Conservation (phyloP, 768 basidiomycete genomes). For the Udeniomyces megalosporus region DNA sequence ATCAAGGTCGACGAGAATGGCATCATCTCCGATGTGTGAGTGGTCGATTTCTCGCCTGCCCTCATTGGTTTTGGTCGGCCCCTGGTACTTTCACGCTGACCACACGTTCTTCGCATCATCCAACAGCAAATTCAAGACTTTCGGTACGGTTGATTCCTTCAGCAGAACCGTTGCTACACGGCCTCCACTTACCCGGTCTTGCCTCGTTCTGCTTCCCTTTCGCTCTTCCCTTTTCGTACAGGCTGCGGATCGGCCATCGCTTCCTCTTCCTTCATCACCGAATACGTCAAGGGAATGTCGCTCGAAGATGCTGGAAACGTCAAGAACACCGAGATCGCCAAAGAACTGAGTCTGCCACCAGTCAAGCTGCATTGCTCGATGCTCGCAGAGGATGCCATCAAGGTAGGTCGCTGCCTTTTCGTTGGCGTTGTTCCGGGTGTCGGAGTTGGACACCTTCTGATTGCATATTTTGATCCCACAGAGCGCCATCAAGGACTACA, state of each 20-base stretch:
- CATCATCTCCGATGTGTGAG: conserved; percentile 73
- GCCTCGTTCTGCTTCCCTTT: neutral
- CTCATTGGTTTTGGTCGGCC: neutral
- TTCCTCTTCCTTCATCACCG: conserved; percentile 95
- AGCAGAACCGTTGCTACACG: too few species aligned
- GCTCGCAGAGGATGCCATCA: conserved; percentile 96
- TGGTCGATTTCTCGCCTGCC: conserved; percentile 32
- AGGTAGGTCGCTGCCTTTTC: conserved; percentile 16
- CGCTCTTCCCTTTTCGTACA: neutral
- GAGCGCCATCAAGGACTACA: conserved; percentile 92
- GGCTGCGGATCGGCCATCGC: conserved; percentile 79
- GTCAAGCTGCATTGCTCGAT: conserved; percentile 59
- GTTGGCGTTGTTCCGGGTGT: neutral
- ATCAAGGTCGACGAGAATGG: conserved; percentile 87
- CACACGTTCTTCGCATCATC: too few species aligned
- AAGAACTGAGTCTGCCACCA: conserved; percentile 84
- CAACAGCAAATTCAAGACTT: conserved; percentile 67
- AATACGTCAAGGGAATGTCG: conserved; percentile 85
- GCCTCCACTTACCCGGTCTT: too few species aligned
- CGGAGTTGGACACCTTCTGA: neutral
- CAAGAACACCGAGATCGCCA: conserved; percentile 98
- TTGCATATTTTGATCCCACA: conserved; percentile 26
- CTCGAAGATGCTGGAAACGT: conserved; percentile 89
- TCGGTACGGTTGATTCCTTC: conserved; percentile 33
- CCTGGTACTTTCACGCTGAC: neutral